Conservation (phyloP, 1,139 yeast species). For the Geotrichum citri-aurantii region DNA sequence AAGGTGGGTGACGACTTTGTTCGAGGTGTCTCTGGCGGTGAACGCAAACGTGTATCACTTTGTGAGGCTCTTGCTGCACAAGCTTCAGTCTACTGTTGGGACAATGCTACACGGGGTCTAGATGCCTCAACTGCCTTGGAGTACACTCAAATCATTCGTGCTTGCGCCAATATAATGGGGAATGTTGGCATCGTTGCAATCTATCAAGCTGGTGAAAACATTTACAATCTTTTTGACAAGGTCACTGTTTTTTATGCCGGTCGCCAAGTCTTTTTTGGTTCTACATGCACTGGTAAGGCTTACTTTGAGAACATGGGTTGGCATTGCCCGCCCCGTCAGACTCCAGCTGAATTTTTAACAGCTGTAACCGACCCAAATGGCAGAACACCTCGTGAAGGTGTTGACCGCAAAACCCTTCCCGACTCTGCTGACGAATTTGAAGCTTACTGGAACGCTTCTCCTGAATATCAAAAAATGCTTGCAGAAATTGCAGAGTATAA, state of each 20-base stretch:
- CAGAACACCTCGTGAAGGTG: slow-evolving; percentile 39
- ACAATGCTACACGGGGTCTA: slow-evolving; percentile 64
- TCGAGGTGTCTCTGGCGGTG: slow-evolving; percentile 59
- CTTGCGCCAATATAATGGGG: slow-evolving; percentile 49
- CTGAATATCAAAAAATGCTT: slow-evolving; percentile 40
- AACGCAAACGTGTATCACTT: slow-evolving; percentile 53
- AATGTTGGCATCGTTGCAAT: slow-evolving; percentile 50
- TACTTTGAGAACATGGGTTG: slow-evolving; percentile 57
- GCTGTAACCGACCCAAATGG: slow-evolving; percentile 55
- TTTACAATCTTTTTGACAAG: slow-evolving; percentile 55
- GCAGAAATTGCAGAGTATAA: slow-evolving; percentile 40
- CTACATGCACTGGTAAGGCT: slow-evolving; percentile 43
- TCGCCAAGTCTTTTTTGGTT: slow-evolving; percentile 53
- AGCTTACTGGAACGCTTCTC: slow-evolving; percentile 47
- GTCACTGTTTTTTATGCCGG: slow-evolving; percentile 55
- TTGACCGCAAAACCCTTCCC: slow-evolving; percentile 45
- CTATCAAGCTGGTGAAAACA: slow-evolving; percentile 61
- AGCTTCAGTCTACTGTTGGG: slow-evolving; percentile 59
- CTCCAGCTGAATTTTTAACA: slow-evolving; percentile 53
- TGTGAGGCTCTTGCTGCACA: slow-evolving; percentile 57
- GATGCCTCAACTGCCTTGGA: slow-evolving; percentile 67
- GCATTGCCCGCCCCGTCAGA: slow-evolving; percentile 52
- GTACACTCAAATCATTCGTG: slow-evolving; percentile 54
- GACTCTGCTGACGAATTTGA: slow-evolving; percentile 51
- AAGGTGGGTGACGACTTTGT: slow-evolving; percentile 55